Evolutionary conservation across 768 basidiomycete genomes (phyloP).

Genomic region (Kwoniella botswanensis): DNA sequence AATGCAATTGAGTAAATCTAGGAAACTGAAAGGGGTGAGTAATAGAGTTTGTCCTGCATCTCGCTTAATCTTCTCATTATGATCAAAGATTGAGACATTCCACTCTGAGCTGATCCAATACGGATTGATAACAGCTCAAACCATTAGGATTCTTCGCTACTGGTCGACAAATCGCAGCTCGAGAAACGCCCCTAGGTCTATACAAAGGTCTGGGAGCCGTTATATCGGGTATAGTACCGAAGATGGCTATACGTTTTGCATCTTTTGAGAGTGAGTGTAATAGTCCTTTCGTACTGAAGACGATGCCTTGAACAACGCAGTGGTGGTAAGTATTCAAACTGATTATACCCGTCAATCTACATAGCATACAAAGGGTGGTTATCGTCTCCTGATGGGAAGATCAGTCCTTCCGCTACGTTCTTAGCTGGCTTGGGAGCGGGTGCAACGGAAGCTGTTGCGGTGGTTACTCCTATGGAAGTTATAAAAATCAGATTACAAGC

Average conservation of each 20-base stretch:
- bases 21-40: slow-evolving; percentile 80
- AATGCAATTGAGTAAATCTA: slow-evolving; percentile 94
- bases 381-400: slow-evolving; percentile 74
- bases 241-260: slow-evolving; percentile 99
- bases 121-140: slow-evolving; percentile 69
- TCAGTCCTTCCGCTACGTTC: slow-evolving; percentile 79
- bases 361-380: slow-evolving; percentile 77
- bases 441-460: slow-evolving; percentile 88
- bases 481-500: slow-evolving; percentile 98
- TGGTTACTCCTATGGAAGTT: slow-evolving; percentile 99
- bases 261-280: slow-evolving; percentile 76
- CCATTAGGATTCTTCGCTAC: slow-evolving; percentile 91
- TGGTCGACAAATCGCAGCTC: slow-evolving; percentile 79
- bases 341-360: too few relatives aligned
- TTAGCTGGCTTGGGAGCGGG: slow-evolving; percentile 93
- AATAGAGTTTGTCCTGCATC: too few relatives aligned
- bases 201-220: slow-evolving; percentile 99
- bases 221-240: slow-evolving; percentile 93
- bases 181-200: slow-evolving; percentile 91
- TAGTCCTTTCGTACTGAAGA: neutral
- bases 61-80: too few relatives aligned
- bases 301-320: too few relatives aligned
- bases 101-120: too few relatives aligned
- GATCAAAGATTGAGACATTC: too few relatives aligned
- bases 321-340: too few relatives aligned